These are phyloP conservation scores for Trichoderma polysporum DNA, from an alignment of 2,329 filamentous ascomycete species.

Conservation along the genomic window DNA sequence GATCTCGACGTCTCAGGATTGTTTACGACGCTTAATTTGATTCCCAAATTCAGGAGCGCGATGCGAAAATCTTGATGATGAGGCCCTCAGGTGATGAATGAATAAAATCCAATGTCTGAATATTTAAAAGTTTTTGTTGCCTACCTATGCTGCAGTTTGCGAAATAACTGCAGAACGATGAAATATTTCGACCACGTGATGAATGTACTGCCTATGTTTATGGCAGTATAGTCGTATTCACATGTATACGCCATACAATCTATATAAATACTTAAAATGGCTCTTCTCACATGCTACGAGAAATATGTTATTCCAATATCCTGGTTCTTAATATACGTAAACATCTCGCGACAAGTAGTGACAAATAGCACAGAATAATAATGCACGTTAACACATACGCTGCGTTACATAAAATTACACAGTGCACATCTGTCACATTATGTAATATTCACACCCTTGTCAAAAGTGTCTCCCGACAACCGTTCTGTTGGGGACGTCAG, in stretches of 20 bases:
- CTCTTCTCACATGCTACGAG: neutral
- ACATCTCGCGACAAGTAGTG: neutral
- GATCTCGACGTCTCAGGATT: slow-evolving; percentile 26
- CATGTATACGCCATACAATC: neutral
- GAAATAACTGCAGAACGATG: neutral
- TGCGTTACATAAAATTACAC: slow-evolving; percentile 1
- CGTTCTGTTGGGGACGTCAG: slow-evolving; percentile 21
- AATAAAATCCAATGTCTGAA: slow-evolving; percentile 12
- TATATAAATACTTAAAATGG: too few species aligned
- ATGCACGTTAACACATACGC: slow-evolving; percentile 11
- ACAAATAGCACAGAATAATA: neutral
- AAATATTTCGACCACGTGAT: too few species aligned
- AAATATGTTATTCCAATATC: neutral
- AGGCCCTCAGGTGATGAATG: slow-evolving; percentile 17
- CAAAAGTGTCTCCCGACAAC: slow-evolving; percentile 15
- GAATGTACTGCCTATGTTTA: too few species aligned
- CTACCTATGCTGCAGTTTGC: neutral
- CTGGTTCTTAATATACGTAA: neutral
- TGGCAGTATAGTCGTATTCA: too few species aligned
- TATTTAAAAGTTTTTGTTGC: neutral
- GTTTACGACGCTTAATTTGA: slow-evolving; percentile 21
- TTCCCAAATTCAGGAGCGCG: slow-evolving; percentile 19
- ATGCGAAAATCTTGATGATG: slow-evolving; percentile 14
- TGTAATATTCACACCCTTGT: slow-evolving; percentile 20
- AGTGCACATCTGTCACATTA: slow-evolving; percentile 7